Percentiles rank a stretch among this genome's conserved stretches.
Conservation (phyloP, 257 asterid genomes). For the Solanum corneliomulleri region DNA sequence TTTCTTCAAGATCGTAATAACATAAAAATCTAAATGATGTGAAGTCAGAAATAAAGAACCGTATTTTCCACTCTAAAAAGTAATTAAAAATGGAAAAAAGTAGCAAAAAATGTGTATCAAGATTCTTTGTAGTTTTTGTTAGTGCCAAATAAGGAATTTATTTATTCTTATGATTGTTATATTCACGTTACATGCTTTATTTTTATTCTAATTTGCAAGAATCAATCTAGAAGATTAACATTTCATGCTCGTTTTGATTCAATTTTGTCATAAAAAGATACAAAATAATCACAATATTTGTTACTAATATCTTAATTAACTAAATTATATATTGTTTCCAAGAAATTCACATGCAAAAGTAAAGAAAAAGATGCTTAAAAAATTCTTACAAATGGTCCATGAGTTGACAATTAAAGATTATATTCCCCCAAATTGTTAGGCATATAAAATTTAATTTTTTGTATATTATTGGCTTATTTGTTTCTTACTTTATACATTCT, state of each 20-base stretch:
- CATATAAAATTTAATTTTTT: not conserved
- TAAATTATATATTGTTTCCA: not conserved
- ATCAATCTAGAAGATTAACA: not conserved
- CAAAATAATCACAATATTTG: not conserved
- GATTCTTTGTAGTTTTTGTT: not conserved
- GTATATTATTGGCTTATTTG: not conserved
- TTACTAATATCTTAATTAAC: not conserved
- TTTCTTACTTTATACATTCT: not conserved
- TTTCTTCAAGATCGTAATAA: not conserved
- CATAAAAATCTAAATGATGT: not conserved
- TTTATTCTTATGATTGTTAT: not conserved
- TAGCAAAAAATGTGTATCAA: not conserved
- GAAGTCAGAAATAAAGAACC: not conserved
- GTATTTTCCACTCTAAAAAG: not conserved
- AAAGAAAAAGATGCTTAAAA: not conserved
- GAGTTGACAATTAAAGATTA: not conserved
- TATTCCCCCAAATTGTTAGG: not conserved
- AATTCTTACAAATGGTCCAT: not conserved
- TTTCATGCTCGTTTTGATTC: not conserved
- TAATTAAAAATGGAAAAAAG: not conserved
- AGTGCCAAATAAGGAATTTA: not conserved
- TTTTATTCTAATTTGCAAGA: not conserved
- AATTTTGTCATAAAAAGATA: not conserved
- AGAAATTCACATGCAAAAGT: not conserved
- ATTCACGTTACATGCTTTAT: not conserved